Conservation (phyloP, 2,329 filamentous ascomycete species). For the Cryphonectria parasitica region DNA sequence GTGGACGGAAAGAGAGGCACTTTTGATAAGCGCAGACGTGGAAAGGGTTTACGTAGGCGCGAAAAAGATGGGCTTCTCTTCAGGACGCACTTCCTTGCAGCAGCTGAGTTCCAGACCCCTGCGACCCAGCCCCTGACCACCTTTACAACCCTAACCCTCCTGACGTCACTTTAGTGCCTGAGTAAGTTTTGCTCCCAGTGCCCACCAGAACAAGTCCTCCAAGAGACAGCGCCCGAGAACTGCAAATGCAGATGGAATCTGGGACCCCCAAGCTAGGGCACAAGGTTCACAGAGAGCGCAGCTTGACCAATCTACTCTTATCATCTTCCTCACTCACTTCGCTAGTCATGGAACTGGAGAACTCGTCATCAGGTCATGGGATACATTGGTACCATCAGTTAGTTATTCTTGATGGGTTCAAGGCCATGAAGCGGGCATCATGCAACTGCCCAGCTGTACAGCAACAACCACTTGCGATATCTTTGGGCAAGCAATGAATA, state of each 20-base stretch:
- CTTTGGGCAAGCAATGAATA: neutral
- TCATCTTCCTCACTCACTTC: too few relatives aligned
- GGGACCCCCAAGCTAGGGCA: too few relatives aligned
- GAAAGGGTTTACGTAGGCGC: slow-evolving; percentile 13
- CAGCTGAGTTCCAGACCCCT: slow-evolving; percentile 3
- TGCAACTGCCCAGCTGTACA: too few relatives aligned
- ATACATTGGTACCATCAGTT: neutral
- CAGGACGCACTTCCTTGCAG: slow-evolving; percentile 9
- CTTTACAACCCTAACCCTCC: neutral
- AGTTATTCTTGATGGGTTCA: too few relatives aligned
- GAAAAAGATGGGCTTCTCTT: slow-evolving; percentile 10
- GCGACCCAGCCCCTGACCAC: neutral
- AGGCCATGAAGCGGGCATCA: too few relatives aligned
- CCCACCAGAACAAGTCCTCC: too few relatives aligned
- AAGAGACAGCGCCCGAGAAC: too few relatives aligned
- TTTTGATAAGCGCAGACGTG: slow-evolving; percentile 8
- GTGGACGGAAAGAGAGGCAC: neutral
- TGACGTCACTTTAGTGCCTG: neutral
- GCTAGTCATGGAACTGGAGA: neutral
- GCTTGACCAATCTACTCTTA: too few relatives aligned
- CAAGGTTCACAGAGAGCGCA: too few relatives aligned
- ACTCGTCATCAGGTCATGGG: neutral
- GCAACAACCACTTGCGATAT: neutral
- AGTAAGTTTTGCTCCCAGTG: neutral
- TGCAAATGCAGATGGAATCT: too few relatives aligned